phyloP scores from a whole-genome alignment of 257 asterid genomes.

The Salvia splendens region DNA sequence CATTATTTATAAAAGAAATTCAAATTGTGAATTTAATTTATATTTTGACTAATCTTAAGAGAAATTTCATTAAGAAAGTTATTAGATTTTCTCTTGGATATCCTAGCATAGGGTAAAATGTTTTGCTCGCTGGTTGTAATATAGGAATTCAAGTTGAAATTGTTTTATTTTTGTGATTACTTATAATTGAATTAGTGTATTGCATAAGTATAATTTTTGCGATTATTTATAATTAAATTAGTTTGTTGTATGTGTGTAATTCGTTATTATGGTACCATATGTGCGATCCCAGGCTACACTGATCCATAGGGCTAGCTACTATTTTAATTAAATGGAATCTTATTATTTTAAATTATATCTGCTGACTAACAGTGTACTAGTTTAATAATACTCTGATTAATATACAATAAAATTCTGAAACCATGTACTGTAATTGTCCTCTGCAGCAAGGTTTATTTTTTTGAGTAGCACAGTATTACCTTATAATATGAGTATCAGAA shows the following conservation, averaged over 20 bases:
- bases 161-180: no score
- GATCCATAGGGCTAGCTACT: conserved; percentile 54
- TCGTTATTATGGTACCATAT: conserved; percentile 15
- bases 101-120: no score
- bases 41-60: no score
- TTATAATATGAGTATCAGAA: background rate
- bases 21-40: no score
- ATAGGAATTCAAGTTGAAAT: no score
- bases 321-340: conserved; percentile 37
- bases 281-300: conserved; percentile 65
- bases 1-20: no score
- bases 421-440: conserved; percentile 38
- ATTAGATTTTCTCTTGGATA: no score
- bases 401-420: conserved; percentile 25
- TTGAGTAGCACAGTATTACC: conserved; percentile 12
- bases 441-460: conserved; percentile 36
- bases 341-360: conserved; percentile 17
- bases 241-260: background rate
- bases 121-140: no score
- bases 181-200: background rate
- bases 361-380: conserved; percentile 19
- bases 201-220: no score
- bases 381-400: conserved; percentile 3
- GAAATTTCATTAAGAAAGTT: no score
- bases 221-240: no score